Conservation (phyloP, 495 filamentous ascomycete species). For the Tuber aestivum region DNA sequence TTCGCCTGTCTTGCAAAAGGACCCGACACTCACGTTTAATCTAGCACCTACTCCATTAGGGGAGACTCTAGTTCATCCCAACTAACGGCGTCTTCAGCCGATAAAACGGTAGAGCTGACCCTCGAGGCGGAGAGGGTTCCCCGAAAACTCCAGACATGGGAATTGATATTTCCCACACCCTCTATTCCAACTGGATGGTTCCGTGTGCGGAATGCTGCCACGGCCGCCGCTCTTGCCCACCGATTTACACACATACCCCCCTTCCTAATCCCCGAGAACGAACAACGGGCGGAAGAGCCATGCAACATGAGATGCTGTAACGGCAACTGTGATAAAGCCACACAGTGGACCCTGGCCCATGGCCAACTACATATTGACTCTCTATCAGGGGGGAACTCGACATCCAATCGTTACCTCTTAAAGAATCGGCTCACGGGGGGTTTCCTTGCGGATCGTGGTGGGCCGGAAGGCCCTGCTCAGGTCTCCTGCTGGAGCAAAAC, state of each 20-base stretch:
- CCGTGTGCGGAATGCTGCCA: neutral
- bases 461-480: neutral
- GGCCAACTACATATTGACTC: neutral
- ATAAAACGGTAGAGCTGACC: neutral
- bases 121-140: neutral
- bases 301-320: neutral
- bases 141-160: neutral
- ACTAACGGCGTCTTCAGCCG: neutral
- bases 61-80: neutral
- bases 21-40: neutral
- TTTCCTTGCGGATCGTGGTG: neutral
- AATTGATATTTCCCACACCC: neutral
- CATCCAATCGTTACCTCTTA: neutral
- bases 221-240: neutral
- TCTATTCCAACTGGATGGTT: neutral
- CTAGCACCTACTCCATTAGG: neutral
- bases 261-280: neutral
- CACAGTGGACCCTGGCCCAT: neutral
- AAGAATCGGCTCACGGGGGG: neutral
- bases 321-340: neutral
- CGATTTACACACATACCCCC: neutral
- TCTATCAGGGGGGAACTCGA: neutral
- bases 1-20: neutral
- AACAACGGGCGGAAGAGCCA: too few relatives aligned
- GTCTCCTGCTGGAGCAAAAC: neutral